phyloP scores from a whole-genome alignment of 805 yeast genomes.

The Tetrapisispora iriomotensis region DNA sequence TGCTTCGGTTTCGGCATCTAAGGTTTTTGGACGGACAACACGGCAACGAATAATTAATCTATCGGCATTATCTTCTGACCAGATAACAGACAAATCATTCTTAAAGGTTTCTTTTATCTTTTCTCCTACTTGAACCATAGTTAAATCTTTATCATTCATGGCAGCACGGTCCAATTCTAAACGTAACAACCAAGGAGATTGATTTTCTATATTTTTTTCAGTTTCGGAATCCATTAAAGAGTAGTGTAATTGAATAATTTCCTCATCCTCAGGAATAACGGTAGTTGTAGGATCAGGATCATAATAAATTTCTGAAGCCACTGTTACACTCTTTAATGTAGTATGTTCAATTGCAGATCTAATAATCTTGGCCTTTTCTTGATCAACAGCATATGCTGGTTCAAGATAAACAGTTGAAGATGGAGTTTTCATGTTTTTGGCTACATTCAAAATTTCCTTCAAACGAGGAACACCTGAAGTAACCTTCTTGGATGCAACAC shows the following conservation, averaged over 20 bases:
- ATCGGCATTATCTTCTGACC: slow-evolving; percentile 99
- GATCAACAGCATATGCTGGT: slow-evolving; percentile 71
- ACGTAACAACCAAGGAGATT: slow-evolving; percentile 97
- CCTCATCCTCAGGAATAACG: slow-evolving; percentile 93
- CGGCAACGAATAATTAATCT: slow-evolving; percentile 95
- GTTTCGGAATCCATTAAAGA: slow-evolving; percentile 97
- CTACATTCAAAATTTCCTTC: slow-evolving; percentile 96
- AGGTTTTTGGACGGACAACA: slow-evolving; percentile 87
- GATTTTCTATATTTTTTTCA: slow-evolving; percentile 85
- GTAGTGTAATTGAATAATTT: slow-evolving; percentile 93
- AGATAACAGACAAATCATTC: slow-evolving; percentile 90
- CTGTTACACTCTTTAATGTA: slow-evolving; percentile 84
- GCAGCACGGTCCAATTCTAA: slow-evolving; percentile 96
- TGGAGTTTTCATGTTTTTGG: slow-evolving; percentile 99
- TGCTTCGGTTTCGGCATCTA: slow-evolving; percentile 89
- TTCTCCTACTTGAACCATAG: slow-evolving; percentile 97
- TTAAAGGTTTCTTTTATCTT: slow-evolving; percentile 88
- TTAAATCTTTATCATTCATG: slow-evolving; percentile 94
- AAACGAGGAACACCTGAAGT: slow-evolving; percentile 96
- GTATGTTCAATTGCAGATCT: slow-evolving; percentile 98
- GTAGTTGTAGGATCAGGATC: slow-evolving; percentile 98
- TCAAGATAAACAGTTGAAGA: slow-evolving; percentile 89
- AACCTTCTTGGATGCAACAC: slow-evolving; percentile 93
- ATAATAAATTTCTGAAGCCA: slow-evolving; percentile 94
- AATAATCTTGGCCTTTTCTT: slow-evolving; percentile 87